Evolutionary conservation across 148 eudicot genomes (phyloP).

Genomic region (Beta vulgaris): DNA sequence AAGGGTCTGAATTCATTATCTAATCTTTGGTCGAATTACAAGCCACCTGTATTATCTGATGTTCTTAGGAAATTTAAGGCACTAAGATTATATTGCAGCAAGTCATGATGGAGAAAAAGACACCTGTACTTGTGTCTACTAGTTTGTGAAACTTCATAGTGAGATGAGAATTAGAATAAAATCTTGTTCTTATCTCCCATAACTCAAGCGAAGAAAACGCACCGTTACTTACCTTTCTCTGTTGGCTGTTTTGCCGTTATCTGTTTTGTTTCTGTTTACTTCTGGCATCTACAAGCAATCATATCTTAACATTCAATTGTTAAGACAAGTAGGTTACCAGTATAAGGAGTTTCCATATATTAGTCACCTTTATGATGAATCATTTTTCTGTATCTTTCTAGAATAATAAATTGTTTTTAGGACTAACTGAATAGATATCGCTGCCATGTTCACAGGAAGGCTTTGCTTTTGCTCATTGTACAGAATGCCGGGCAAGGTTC

Average conservation of each 20-base stretch:
- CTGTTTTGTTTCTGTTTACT: no score
- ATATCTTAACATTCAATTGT: neutral
- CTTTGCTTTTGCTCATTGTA: conserved; percentile 99
- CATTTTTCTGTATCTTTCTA: neutral
- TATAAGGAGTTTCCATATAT: neutral
- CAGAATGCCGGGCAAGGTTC: conserved; percentile 94
- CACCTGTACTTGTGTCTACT: no score
- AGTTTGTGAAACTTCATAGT: no score
- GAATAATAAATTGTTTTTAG: neutral
- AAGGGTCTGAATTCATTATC: no score
- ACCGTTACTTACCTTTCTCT: neutral
- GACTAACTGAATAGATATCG: neutral
- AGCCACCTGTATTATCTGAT: no score
- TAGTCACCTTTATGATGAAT: neutral
- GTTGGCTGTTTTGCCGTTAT: neutral
- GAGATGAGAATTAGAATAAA: no score
- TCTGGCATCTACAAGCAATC: neutral
- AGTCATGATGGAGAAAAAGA: no score
- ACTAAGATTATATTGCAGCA: no score
- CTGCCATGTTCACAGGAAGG: conserved; percentile 71
- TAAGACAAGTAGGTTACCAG: neutral
- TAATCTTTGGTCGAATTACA: no score
- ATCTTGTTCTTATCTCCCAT: no score
- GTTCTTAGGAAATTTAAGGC: no score
- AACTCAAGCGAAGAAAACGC: no score